phyloP scores from a whole-genome alignment of 306 rosid genomes.

The Glycine latifolia region DNA sequence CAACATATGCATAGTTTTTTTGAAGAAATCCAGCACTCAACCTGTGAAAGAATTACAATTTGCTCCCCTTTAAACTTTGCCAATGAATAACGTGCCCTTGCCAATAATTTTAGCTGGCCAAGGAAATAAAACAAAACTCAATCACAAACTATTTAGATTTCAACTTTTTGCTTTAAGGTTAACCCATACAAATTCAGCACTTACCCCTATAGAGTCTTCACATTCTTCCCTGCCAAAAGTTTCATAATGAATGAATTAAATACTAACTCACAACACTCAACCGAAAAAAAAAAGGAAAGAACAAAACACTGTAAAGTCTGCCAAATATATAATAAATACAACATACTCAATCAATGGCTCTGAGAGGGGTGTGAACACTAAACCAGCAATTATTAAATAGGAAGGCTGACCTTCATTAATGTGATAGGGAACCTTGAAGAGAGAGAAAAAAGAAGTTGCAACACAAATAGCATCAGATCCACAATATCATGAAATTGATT shows the following conservation, averaged over 20 bases:
- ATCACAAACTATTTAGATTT: conserved; percentile 28
- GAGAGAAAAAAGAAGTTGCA: conserved; percentile 9
- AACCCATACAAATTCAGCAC: conserved; percentile 41
- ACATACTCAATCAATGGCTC: conserved; percentile 96
- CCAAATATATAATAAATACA: conserved; percentile 19
- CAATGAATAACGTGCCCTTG: conserved; percentile 88
- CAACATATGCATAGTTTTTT: conserved; percentile 32
- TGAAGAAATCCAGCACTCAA: conserved; percentile 52
- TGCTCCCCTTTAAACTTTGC: conserved; percentile 93
- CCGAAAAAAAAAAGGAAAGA: neutral
- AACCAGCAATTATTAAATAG: conserved; percentile 89
- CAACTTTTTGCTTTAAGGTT: conserved; percentile 32
- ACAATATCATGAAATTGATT: conserved; percentile 40
- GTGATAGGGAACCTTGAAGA: conserved; percentile 87
- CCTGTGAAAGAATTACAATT: conserved; percentile 94
- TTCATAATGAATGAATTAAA: conserved; percentile 41
- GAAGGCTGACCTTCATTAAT: conserved; percentile 91
- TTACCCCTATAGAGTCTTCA: conserved; percentile 90
- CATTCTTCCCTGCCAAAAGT: conserved; percentile 81
- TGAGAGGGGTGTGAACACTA: conserved; percentile 98
- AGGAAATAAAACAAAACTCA: conserved; percentile 34
- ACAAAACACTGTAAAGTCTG: conserved; percentile 1
- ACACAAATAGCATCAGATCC: conserved; percentile 47
- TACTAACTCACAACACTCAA: conserved; percentile 30
- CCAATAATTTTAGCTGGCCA: conserved; percentile 80